Evolutionary conservation across 306 rosid genomes (phyloP).

Genomic region (Crotalaria pallida): DNA sequence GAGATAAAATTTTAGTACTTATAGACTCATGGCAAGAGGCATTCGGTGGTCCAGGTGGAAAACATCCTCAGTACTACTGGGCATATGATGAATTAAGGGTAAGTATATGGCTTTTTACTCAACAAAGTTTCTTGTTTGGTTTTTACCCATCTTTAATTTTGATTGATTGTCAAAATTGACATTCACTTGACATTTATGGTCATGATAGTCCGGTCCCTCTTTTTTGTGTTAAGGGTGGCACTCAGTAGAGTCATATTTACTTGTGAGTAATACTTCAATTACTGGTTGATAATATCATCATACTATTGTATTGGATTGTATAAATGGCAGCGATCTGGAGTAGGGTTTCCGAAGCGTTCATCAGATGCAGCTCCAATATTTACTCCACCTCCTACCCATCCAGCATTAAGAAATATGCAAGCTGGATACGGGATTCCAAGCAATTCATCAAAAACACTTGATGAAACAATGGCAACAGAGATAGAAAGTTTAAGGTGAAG

Average conservation of each 20-base stretch:
- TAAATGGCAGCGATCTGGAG: conserved; percentile 78
- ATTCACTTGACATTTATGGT: neutral
- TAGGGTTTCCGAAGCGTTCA: conserved; percentile 75
- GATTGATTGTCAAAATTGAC: neutral
- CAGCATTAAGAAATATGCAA: conserved; percentile 38
- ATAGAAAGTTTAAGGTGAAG: conserved; percentile 77
- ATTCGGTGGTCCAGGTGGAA: conserved; percentile 88
- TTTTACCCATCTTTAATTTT: conserved; percentile 8
- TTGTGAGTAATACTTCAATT: conserved; percentile 4
- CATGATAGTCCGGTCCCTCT: neutral
- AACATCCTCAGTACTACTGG: conserved; percentile 82
- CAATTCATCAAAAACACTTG: conserved; percentile 88
- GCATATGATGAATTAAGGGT: conserved; percentile 89
- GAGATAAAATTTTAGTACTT: conserved; percentile 79
- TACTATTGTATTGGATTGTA: conserved; percentile 20
- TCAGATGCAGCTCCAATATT: conserved; percentile 70
- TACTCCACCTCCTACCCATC: conserved; percentile 74
- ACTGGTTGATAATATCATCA: conserved; percentile 1
- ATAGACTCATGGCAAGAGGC: conserved; percentile 96
- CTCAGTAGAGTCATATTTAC: neutral
- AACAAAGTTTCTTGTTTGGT: conserved; percentile 1
- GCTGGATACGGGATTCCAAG: conserved; percentile 87
- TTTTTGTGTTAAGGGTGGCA: neutral
- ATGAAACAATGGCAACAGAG: conserved; percentile 96
- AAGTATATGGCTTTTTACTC: conserved; percentile 11